Conservation (phyloP, 495 filamentous ascomycete species). For the Penicillium alfredii region DNA sequence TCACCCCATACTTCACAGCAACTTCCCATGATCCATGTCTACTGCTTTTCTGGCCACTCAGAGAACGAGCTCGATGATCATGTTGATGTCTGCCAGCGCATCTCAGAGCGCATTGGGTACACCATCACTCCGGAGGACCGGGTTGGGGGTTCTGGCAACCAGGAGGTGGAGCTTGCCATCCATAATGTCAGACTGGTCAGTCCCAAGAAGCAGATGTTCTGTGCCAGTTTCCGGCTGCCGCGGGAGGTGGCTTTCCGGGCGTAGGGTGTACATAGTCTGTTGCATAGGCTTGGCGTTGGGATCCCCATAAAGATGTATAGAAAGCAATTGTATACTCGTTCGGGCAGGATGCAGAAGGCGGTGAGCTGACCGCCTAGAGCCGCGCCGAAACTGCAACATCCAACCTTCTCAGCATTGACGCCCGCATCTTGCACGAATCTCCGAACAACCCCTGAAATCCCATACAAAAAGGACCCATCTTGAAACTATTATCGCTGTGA, state of each 20-base stretch:
- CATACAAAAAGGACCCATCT: too few relatives aligned
- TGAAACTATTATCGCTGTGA: too few relatives aligned
- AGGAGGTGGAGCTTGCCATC: conserved; percentile 55
- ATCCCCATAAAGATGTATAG: too few relatives aligned
- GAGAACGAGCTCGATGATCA: conserved; percentile 58
- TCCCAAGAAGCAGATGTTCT: conserved; percentile 94
- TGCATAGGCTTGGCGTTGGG: conserved; percentile 15
- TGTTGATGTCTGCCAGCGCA: conserved; percentile 61
- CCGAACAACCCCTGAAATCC: too few relatives aligned
- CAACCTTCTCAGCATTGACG: neutral
- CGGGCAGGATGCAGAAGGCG: conserved; percentile 7
- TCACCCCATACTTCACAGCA: conserved; percentile 47
- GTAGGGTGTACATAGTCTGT: conserved; percentile 9
- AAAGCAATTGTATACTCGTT: neutral
- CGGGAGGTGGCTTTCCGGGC: conserved; percentile 66
- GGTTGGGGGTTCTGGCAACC: conserved; percentile 35
- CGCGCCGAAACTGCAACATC: too few relatives aligned
- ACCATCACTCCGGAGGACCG: conserved; percentile 54
- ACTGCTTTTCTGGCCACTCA: conserved; percentile 78
- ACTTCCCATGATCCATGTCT: conserved; percentile 82
- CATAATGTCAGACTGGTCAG: conserved; percentile 82
- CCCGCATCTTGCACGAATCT: too few relatives aligned
- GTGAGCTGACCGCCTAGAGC: conserved; percentile 3
- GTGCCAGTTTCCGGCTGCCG: conserved; percentile 83
- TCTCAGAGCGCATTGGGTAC: conserved; percentile 56